Evolutionary conservation across 768 basidiomycete species (phyloP).

Genomic region (Boletus rufocinnamomeus): DNA sequence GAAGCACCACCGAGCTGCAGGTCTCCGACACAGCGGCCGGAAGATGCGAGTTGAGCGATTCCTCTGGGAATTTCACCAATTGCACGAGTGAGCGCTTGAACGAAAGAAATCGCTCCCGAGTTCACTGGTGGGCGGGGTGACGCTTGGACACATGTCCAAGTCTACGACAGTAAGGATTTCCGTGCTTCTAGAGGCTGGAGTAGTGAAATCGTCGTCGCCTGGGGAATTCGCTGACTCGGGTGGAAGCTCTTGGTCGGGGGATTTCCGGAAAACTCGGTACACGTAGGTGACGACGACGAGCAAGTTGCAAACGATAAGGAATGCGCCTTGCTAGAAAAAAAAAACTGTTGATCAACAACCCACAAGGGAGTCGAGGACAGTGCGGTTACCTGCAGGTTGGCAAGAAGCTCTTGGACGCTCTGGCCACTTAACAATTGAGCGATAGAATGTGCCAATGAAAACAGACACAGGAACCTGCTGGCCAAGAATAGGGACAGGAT

Average conservation of each 20-base stretch:
- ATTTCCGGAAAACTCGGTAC: constrained; percentile 5
- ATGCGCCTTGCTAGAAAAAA: neutral
- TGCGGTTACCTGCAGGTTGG: neutral
- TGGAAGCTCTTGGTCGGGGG: neutral
- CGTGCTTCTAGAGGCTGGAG: neutral
- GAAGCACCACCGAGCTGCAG: too few species aligned
- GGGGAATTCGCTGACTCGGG: neutral
- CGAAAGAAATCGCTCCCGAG: neutral
- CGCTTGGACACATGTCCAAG: neutral
- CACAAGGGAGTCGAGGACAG: neutral
- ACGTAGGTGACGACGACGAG: constrained; percentile 15
- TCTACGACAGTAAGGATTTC: constrained; percentile 11
- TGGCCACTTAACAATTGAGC: neutral
- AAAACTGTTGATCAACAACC: neutral
- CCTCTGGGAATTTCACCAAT: neutral
- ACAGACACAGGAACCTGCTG: constrained; percentile 10
- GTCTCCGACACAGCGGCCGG: too few species aligned
- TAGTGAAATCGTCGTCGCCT: constrained; percentile 16
- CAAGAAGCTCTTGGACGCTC: neutral
- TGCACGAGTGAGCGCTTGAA: neutral
- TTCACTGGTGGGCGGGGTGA: neutral
- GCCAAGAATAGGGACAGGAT: constrained; percentile 16
- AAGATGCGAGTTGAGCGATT: neutral
- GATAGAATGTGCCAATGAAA: constrained; percentile 3
- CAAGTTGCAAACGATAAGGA: constrained; percentile 18